Evolutionary conservation across 768 basidiomycete genomes (phyloP).

Genomic region (Royoungia palumana): DNA sequence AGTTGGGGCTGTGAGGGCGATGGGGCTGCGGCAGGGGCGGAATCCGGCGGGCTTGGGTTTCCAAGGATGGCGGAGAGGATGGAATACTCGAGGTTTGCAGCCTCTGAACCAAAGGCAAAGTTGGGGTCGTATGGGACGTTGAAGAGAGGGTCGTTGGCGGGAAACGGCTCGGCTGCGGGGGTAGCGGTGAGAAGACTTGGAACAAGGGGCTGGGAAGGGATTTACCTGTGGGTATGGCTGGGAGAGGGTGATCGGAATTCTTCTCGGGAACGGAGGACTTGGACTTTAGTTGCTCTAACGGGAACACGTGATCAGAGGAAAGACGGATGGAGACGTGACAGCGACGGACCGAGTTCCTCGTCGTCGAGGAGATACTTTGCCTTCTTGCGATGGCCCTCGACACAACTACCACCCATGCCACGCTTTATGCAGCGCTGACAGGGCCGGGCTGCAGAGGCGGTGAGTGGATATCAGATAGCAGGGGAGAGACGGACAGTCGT

Average conservation of each 20-base stretch:
- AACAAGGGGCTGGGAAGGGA: neutral
- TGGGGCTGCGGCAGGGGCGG: slow-evolving; percentile 22
- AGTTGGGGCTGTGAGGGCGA: slow-evolving; percentile 29
- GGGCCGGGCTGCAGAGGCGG: slow-evolving; percentile 68
- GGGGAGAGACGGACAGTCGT: slow-evolving; percentile 70
- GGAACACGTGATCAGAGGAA: slow-evolving; percentile 24
- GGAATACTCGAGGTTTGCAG: slow-evolving; percentile 92
- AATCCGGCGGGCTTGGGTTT: slow-evolving; percentile 54
- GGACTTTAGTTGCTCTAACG: slow-evolving; percentile 41
- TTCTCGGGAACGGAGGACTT: slow-evolving; percentile 25
- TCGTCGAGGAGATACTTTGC: slow-evolving; percentile 96
- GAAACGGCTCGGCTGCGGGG: slow-evolving; percentile 48
- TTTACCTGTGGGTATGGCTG: slow-evolving; percentile 32
- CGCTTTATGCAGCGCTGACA: slow-evolving; percentile 96
- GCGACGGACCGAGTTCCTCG: slow-evolving; percentile 75
- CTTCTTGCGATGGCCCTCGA: slow-evolving; percentile 95
- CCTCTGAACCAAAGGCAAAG: slow-evolving; percentile 78
- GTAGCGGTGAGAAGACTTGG: slow-evolving; percentile 10
- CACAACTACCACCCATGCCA: slow-evolving; percentile 82
- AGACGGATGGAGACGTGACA: neutral
- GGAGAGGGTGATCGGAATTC: slow-evolving; percentile 29
- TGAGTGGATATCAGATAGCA: slow-evolving; percentile 9
- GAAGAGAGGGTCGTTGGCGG: slow-evolving; percentile 56
- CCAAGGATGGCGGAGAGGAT: slow-evolving; percentile 91
- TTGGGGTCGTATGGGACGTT: slow-evolving; percentile 58